Base-by-base conservation (phyloP, 441 rosid genomes). In the Jatropha multifida region DNA sequence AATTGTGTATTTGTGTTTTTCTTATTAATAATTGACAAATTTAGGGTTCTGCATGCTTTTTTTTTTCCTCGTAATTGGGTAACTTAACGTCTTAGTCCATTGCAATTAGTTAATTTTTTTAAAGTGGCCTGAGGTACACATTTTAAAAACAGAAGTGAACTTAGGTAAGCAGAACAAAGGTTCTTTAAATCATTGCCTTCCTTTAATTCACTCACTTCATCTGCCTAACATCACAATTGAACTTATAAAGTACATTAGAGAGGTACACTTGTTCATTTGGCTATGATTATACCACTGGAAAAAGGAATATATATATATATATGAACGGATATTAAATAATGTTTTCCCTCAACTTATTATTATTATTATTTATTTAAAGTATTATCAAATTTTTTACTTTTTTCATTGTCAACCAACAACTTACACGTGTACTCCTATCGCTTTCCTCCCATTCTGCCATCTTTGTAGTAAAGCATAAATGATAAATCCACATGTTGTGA, bases 231-330 rank as follows among this genome's bases (percentile, higher is more conserved):
- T 48, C 15, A 48, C 18, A 18, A 5, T 48, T 15, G 13, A 67
- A 67, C 71, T 48, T 23, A 48, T 13, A 67, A 69, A 52, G 8
- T 51, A 15, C 61, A 52, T 1, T 3, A 14, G 14, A 12, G 44
- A 60, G 20, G 67, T 44, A 72, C 58, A 72, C 58, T 72, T 61
- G 75, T 72, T 59, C 66, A 56, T 40, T 69, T 52, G 9, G 65
- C 40, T 23, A 20, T 71, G 11, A 41, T 58, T 58, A 59, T 41
- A 58, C 27, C 13, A 54, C 60, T 27, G 40, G 23, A 46, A 46
- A 70, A 41, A 12, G 13, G 13, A 23, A 11, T 7, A 40, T 11
- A 15, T 40, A 32, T 10, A 60, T 60, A 11, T 5, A 60, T 60
- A 37, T n/a, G n/a, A n/a, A n/a, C n/a, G n/a, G n/a, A n/a, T n/a